A percentile compares a stretch with the other conserved stretches of the same genome.
These are phyloP conservation scores for Fusarium multiceps DNA, from an alignment of 2,329 filamentous ascomycete species.

Conservation along the genomic window DNA sequence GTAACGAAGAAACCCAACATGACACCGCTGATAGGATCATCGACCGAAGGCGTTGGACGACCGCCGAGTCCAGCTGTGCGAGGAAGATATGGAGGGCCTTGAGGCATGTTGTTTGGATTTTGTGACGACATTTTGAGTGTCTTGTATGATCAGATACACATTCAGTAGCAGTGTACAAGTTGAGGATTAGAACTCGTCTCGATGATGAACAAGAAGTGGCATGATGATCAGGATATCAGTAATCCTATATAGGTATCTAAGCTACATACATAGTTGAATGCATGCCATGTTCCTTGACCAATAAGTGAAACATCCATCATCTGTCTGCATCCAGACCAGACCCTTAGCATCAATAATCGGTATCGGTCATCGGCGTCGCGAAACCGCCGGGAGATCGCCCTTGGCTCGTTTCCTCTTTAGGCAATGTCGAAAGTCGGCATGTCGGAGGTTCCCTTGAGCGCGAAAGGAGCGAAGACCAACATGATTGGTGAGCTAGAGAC, in stretches of 20 bases:
- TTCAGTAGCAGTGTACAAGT: background rate
- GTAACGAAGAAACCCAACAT: constrained; percentile 69
- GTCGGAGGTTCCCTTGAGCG: constrained; percentile 42
- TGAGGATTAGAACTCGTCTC: background rate
- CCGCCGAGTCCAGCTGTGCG: constrained; percentile 65
- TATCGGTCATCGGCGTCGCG: constrained; percentile 39
- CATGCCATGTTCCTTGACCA: background rate
- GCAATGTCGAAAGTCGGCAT: constrained; percentile 11
- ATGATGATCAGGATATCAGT: background rate
- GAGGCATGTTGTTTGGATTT: constrained; percentile 15
- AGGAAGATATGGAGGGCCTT: constrained; percentile 55
- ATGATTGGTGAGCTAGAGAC: constrained; percentile 23
- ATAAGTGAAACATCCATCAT: background rate
- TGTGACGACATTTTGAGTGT: constrained; percentile 33
- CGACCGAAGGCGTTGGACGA: constrained; percentile 65
- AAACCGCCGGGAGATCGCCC: constrained; percentile 19
- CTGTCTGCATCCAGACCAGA: background rate
- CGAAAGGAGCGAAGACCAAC: constrained; percentile 26
- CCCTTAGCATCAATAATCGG: background rate
- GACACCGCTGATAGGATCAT: constrained; percentile 73
- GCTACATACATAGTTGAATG: background rate
- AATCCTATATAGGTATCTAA: background rate
- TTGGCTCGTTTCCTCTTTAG: constrained; percentile 33
- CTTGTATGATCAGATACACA: background rate
- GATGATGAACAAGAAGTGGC: background rate